Conservation (phyloP, 164 flowering plant genomes). For the Echeveria elegans region DNA sequence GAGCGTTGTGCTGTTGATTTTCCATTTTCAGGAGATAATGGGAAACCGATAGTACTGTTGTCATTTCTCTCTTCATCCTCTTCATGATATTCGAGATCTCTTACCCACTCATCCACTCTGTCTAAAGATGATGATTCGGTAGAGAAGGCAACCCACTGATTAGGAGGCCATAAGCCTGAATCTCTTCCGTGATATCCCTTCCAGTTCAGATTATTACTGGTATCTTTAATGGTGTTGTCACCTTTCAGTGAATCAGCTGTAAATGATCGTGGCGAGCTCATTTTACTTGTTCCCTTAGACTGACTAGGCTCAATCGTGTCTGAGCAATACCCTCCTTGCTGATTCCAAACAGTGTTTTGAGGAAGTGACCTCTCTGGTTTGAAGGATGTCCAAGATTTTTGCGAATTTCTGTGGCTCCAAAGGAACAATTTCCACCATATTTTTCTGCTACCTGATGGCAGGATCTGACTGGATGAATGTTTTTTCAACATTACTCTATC, state of each 20-base stretch:
- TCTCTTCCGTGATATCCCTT: conserved; percentile 23
- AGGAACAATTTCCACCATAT: conserved; percentile 94
- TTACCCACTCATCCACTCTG: conserved; percentile 81
- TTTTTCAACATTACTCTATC: conserved; percentile 85
- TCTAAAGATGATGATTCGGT: conserved; percentile 45
- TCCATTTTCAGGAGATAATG: conserved; percentile 44
- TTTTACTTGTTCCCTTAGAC: conserved; percentile 16
- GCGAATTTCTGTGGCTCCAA: conserved; percentile 85
- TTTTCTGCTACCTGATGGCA: conserved; percentile 73
- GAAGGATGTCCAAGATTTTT: conserved; percentile 13
- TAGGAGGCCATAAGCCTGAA: conserved; percentile 58
- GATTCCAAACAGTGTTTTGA: conserved; percentile 21
- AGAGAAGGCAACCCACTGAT: conserved; percentile 87
- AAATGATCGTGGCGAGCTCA: conserved; percentile 39
- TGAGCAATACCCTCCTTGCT: conserved; percentile 71
- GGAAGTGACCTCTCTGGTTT: conserved; percentile 16
- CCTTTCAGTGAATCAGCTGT: conserved; percentile 21
- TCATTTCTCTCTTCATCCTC: conserved; percentile 18
- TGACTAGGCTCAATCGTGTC: conserved; percentile 62
- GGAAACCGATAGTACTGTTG: conserved; percentile 26
- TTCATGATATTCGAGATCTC: conserved; percentile 35
- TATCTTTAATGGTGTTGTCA: background rate
- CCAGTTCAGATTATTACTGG: conserved; percentile 25
- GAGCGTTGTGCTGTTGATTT: conserved; percentile 24
- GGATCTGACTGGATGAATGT: conserved; percentile 79